Conservation (phyloP, 352 stramenopile genomes). For the Phytopythium ostracodes region DNA sequence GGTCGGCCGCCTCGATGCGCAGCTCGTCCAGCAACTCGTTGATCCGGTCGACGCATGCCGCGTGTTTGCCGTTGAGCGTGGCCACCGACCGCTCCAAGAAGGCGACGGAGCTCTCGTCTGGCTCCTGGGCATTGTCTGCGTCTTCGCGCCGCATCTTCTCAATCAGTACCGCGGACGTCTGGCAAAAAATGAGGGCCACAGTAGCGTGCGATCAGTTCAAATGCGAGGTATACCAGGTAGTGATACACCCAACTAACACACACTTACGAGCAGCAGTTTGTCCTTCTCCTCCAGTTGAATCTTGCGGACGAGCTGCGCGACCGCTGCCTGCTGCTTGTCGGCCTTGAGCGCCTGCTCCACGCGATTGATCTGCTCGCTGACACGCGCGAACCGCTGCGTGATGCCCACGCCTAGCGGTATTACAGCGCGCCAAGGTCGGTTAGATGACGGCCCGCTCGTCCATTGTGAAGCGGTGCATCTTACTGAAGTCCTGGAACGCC, state of each 20-base stretch:
- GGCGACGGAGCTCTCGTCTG: conserved; percentile 36
- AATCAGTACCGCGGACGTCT: conserved; percentile 79
- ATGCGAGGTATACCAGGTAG: neutral
- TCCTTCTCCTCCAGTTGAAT: conserved; percentile 79
- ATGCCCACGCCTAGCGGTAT: conserved; percentile 53
- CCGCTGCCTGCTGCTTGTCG: conserved; percentile 23
- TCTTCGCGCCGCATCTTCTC: conserved; percentile 73
- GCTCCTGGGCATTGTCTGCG: conserved; percentile 27
- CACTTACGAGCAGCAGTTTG: conserved; percentile 73
- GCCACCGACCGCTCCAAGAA: conserved; percentile 65
- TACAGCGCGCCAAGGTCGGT: neutral
- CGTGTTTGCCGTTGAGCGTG: conserved; percentile 52
- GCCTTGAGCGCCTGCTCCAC: conserved; percentile 48
- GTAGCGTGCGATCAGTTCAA: conserved; percentile 1
- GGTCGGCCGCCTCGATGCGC: conserved; percentile 45
- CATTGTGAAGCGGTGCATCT: neutral
- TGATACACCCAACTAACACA: too few species aligned
- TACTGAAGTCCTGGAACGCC: conserved; percentile 65
- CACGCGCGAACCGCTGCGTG: conserved; percentile 51
- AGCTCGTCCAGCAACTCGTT: conserved; percentile 80
- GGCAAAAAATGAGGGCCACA: neutral
- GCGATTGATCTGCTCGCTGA: conserved; percentile 68
- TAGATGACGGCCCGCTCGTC: too few species aligned
- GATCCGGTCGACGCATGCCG: conserved; percentile 58
- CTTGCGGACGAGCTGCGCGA: conserved; percentile 66